Evolutionary conservation across 2,329 filamentous ascomycete species (phyloP).

Genomic region (Aspergillus puulaauensis): DNA sequence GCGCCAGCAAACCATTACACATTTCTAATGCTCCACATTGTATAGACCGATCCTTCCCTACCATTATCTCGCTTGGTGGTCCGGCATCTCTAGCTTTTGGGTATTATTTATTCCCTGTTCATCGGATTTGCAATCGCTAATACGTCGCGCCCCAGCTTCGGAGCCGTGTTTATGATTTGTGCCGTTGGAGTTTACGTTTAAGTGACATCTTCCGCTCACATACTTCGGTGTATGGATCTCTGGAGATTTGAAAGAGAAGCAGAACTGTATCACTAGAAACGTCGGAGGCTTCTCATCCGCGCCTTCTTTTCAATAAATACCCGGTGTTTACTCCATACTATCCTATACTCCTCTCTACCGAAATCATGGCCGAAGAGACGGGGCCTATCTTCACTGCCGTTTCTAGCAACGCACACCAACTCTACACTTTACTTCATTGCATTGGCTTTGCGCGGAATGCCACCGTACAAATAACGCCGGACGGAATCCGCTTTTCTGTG

Average conservation of each 20-base stretch:
- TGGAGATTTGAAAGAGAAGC: conserved; percentile 27
- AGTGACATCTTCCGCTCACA: conserved; percentile 27
- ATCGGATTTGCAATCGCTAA: conserved; percentile 12
- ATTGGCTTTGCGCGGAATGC: conserved; percentile 61
- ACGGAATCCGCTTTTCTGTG: conserved; percentile 82
- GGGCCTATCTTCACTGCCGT: conserved; percentile 59
- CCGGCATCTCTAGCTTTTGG: conserved; percentile 87
- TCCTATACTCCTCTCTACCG: conserved; percentile 3
- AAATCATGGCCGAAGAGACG: conserved; percentile 17
- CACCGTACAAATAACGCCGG: conserved; percentile 73
- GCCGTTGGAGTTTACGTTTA: conserved; percentile 98
- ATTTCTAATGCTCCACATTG: neutral
- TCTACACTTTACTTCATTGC: conserved; percentile 61
- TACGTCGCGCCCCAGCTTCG: conserved; percentile 62
- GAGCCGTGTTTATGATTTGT: conserved; percentile 97
- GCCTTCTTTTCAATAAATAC: conserved; percentile 15
- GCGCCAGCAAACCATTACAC: neutral
- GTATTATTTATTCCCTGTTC: conserved; percentile 51
- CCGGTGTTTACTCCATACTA: conserved; percentile 11
- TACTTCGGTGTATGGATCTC: conserved; percentile 35
- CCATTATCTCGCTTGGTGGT: conserved; percentile 73
- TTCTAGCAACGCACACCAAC: conserved; percentile 61
- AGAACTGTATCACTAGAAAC: conserved; percentile 33
- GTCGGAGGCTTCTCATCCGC: conserved; percentile 24
- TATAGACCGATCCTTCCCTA: conserved; percentile 77